Evolutionary conservation across 352 stramenopile species (phyloP).

Genomic region (Pythium rhizo-oryzae): DNA sequence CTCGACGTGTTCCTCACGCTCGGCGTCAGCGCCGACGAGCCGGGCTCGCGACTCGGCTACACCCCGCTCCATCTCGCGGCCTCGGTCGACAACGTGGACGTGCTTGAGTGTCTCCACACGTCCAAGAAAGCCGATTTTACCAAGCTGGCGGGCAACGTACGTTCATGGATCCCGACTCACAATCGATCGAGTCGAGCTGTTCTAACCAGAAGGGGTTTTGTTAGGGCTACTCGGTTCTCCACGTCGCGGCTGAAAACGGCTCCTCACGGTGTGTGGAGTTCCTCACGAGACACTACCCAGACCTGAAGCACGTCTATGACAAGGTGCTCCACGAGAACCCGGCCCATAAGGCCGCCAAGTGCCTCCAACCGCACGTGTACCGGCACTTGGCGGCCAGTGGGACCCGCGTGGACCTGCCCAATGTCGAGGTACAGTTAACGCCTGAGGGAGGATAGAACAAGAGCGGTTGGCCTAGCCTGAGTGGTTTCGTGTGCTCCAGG

Average conservation of each 20-base stretch:
- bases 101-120: constrained; percentile 44
- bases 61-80: constrained; percentile 63
- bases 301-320: constrained; percentile 43
- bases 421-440: constrained; percentile 56
- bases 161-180: background rate
- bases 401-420: constrained; percentile 53
- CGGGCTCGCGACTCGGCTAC: constrained; percentile 52
- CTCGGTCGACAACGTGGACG: constrained; percentile 52
- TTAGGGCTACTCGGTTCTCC: constrained; percentile 59
- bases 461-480: too few species aligned
- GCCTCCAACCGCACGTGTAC: constrained; percentile 50
- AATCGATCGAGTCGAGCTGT: background rate
- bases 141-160: constrained; percentile 50
- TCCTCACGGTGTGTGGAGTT: constrained; percentile 56
- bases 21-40: constrained; percentile 47
- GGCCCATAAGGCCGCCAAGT: constrained; percentile 61
- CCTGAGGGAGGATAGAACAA: too few species aligned
- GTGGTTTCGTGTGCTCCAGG: too few species aligned
- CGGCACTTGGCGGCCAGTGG: constrained; percentile 36
- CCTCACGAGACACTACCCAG: constrained; percentile 39
- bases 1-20: constrained; percentile 50
- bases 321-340: constrained; percentile 52
- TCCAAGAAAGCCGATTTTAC: constrained; percentile 52
- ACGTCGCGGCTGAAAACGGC: constrained; percentile 52
- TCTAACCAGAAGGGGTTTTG: background rate